These are phyloP conservation scores for Trichoderma asperellum DNA, from an alignment of 2,329 filamentous ascomycete genomes.

Conservation along the genomic window DNA sequence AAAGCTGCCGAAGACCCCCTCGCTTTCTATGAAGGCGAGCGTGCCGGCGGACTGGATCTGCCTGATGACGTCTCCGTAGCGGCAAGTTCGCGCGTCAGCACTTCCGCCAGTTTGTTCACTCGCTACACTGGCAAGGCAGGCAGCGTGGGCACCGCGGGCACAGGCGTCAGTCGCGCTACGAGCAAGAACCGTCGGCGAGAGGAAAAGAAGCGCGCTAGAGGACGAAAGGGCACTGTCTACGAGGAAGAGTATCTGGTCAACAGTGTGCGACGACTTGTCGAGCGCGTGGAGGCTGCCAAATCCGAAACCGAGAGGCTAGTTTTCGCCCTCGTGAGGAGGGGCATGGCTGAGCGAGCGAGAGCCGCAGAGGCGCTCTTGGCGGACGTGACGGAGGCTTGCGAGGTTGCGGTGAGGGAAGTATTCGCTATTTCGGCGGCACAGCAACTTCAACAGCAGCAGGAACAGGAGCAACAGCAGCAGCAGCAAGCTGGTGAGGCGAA, in stretches of 20 bases:
- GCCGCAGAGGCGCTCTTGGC: slow-evolving; percentile 74
- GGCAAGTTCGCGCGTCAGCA: slow-evolving; percentile 76
- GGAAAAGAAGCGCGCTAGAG: slow-evolving; percentile 91
- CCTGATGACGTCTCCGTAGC: slow-evolving; percentile 94
- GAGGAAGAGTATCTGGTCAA: slow-evolving; percentile 97
- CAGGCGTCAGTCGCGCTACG: slow-evolving; percentile 75
- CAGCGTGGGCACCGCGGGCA: slow-evolving; percentile 69
- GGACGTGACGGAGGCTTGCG: slow-evolving; percentile 74
- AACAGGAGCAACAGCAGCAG: slow-evolving; percentile 30
- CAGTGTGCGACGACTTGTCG: slow-evolving; percentile 79
- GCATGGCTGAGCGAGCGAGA: slow-evolving; percentile 84
- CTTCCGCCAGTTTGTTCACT: slow-evolving; percentile 87
- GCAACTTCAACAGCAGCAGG: slow-evolving; percentile 30
- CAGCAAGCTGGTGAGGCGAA: slow-evolving; percentile 31
- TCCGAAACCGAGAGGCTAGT: slow-evolving; percentile 76
- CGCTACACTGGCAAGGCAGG: slow-evolving; percentile 77
- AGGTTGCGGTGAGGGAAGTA: slow-evolving; percentile 69
- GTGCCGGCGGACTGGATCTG: slow-evolving; percentile 66
- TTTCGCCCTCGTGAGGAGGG: slow-evolving; percentile 74
- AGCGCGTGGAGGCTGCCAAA: slow-evolving; percentile 74
- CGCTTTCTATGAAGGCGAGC: slow-evolving; percentile 83
- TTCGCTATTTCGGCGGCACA: slow-evolving; percentile 49
- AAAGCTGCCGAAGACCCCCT: slow-evolving; percentile 85
- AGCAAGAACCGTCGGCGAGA: slow-evolving; percentile 87
- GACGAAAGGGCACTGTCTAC: slow-evolving; percentile 96